Evolutionary conservation across 352 stramenopile species (phyloP), one percentile per base, ranked within the genome.

Genomic region (Phytophthora ramorum): DNA sequence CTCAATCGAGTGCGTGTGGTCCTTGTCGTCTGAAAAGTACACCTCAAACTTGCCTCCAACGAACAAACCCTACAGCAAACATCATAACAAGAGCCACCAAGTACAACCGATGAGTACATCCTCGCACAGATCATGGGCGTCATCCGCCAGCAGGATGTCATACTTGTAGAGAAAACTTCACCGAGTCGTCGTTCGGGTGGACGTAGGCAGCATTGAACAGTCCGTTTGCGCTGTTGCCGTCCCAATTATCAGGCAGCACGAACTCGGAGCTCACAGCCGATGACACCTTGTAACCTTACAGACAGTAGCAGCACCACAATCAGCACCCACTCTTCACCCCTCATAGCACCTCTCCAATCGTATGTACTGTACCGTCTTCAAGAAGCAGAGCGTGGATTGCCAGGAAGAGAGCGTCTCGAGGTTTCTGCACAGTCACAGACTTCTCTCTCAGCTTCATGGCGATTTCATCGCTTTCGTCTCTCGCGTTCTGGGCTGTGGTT

Each of bases 41-140:
- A 93, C 72, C 56, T 93, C 81, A 20, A 96, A 87, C 58, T 89
- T 93, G 48, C 72, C 79, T 20, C 82, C 78, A 41, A 96, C 82
- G 58, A 90, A 92, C 37, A 96, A 53, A 14, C 76, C 81, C 86
- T 95, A 34, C 17, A 62, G 7, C 8, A 70, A 22, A n/a, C 22
- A 51, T 2, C 17, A 22, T 28, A 59, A 14, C 28, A 34, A 26
- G 51, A 32, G 58, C 0, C n/a, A 51, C 19, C 34, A 54, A n/a
- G 14, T 24, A 51, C 8, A 57, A 26, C 14, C 14, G 14, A 5
- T 41, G 9, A 41, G 20, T 12, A 26, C 1, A 38, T 16, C 32
- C 8, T 38, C 32, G 16, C 5, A 38, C 32, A 38, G 32, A 13
- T 43, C 16, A 43, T 19, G 7, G 16, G 14, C 16, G 16, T 8